Evolutionary conservation across 148 eudicot genomes (phyloP).

Genomic region (Pouteria glomerata): DNA sequence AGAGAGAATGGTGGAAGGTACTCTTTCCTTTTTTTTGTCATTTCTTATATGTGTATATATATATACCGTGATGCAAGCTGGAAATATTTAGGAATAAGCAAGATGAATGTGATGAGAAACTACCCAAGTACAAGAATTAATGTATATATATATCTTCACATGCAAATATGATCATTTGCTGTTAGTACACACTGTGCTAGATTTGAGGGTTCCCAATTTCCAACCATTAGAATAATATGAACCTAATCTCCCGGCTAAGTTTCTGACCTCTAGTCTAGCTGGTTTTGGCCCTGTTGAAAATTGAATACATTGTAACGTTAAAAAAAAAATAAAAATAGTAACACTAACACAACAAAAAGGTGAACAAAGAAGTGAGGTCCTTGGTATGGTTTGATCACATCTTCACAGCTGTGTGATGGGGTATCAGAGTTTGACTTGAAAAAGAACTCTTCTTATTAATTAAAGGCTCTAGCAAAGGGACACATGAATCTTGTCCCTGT

Average conservation of each 20-base stretch:
- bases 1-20: no score
- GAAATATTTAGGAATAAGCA: no score
- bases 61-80: no score
- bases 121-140: no score
- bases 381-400: not conserved
- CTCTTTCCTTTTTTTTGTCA: no score
- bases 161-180: not conserved
- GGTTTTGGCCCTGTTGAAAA: not conserved
- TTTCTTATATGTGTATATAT: no score
- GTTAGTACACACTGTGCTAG: not conserved
- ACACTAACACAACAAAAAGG: not conserved
- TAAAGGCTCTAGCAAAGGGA: no score
- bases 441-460: no score
- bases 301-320: not conserved
- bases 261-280: not conserved
- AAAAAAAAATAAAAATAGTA: no score
- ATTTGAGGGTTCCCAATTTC: not conserved
- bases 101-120: no score
- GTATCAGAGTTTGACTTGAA: not conserved
- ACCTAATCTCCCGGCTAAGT: not conserved
- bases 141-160: not conserved
- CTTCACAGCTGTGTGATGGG: slow-evolving; percentile 6
- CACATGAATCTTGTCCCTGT: no score
- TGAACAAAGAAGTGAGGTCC: slow-evolving; percentile 1
- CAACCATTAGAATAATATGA: not conserved